These are phyloP conservation scores for Metschnikowia arizonensis DNA, from an alignment of 805 yeast genomes.

Conservation along the genomic window DNA sequence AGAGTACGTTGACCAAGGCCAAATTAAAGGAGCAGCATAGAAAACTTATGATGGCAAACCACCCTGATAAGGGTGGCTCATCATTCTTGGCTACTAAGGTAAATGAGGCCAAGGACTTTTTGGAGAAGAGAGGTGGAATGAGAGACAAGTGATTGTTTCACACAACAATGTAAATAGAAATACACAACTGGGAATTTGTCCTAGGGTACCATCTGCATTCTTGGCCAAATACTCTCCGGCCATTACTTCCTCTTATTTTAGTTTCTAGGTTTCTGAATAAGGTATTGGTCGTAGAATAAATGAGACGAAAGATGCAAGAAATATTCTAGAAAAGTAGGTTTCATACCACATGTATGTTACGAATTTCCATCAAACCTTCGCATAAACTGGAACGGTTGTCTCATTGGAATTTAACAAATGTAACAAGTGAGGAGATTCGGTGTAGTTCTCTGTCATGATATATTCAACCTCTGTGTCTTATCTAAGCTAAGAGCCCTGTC, in stretches of 20 bases:
- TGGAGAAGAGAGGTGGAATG: conserved; percentile 64
- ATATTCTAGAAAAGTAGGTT: not conserved
- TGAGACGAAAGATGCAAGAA: not conserved
- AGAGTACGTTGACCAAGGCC: conserved; percentile 56
- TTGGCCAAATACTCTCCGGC: not conserved
- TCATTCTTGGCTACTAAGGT: conserved; percentile 86
- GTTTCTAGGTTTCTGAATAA: not conserved
- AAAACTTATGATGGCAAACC: conserved; percentile 80
- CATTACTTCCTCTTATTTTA: not conserved
- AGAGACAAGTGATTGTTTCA: conserved; percentile 28
- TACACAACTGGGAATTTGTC: not conserved
- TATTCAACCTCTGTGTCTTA: too few relatives aligned
- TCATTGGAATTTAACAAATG: too few relatives aligned
- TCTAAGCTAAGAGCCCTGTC: too few relatives aligned
- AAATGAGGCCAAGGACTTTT: conserved; percentile 83
- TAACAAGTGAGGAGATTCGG: too few relatives aligned
- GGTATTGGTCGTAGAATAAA: too few relatives aligned
- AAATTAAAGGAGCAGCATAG: conserved; percentile 77
- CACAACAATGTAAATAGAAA: conserved; percentile 4
- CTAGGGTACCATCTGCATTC: not conserved
- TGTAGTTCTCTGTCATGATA: too few relatives aligned
- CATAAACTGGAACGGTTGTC: too few relatives aligned
- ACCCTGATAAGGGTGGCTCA: conserved; percentile 94
- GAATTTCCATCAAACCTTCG: too few relatives aligned
- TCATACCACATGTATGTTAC: too few relatives aligned